phyloP scores from a whole-genome alignment of 257 asterid species.

The Fraxinus excelsior region DNA sequence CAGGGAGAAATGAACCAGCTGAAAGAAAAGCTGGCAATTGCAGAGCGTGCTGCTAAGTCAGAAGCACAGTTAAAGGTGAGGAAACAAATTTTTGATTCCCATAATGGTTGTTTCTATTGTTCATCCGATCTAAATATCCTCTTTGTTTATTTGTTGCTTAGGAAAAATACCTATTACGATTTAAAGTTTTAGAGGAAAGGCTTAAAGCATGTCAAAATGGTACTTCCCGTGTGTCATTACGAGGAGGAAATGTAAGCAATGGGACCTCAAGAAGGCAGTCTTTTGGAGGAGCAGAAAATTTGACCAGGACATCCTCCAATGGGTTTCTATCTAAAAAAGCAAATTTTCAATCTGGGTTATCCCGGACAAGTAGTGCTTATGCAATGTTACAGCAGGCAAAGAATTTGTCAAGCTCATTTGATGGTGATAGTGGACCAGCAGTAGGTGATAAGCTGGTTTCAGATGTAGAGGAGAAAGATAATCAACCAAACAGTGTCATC shows the following conservation, averaged over 20 bases:
- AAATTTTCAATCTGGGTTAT: constrained; percentile 36
- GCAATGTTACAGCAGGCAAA: constrained; percentile 48
- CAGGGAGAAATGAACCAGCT: constrained; percentile 86
- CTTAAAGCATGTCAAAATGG: constrained; percentile 55
- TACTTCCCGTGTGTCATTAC: constrained; percentile 43
- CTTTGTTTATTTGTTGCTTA: constrained; percentile 32
- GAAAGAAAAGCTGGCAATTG: constrained; percentile 72
- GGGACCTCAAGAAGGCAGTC: constrained; percentile 61
- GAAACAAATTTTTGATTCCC: constrained; percentile 12
- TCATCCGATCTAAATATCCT: constrained; percentile 13
- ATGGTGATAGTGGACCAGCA: constrained; percentile 35
- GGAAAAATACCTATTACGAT: constrained; percentile 84
- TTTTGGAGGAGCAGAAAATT: constrained; percentile 61
- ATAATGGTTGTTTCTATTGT: constrained; percentile 16
- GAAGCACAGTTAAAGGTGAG: constrained; percentile 83
- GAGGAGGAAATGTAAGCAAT: constrained; percentile 50
- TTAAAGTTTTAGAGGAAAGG: constrained; percentile 88
- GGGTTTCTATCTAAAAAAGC: constrained; percentile 50
- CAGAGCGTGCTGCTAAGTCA: constrained; percentile 85
- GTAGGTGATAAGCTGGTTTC: constrained; percentile 36
- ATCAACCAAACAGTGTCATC: constrained; percentile 17
- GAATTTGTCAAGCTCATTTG: constrained; percentile 40
- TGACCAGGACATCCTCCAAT: constrained; percentile 45
- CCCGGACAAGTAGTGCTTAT: constrained; percentile 37
- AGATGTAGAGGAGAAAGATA: constrained; percentile 36